phyloP scores from a whole-genome alignment of 495 filamentous ascomycete genomes.

The Clohesyomyces aquaticus region DNA sequence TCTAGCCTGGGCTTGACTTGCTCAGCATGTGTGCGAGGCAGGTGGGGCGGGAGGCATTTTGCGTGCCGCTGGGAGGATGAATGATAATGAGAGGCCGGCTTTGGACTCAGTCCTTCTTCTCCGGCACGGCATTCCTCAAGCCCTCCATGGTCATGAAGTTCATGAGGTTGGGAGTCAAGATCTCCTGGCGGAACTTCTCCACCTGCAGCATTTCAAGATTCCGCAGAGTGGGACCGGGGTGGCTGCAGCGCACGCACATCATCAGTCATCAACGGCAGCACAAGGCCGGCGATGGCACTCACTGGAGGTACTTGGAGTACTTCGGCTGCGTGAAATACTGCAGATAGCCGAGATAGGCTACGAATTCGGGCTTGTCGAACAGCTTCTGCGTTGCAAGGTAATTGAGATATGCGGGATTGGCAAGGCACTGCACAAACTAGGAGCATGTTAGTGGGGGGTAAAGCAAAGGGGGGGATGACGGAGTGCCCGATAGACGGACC shows the following conservation, averaged over 20 bases:
- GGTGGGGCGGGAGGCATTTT: too few relatives aligned
- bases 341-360: slow-evolving; percentile 81
- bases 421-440: slow-evolving; percentile 85
- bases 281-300: slow-evolving; percentile 9
- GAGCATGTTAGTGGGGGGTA: slow-evolving; percentile 45
- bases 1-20: too few relatives aligned
- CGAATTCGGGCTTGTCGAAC: slow-evolving; percentile 67
- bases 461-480: background rate
- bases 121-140: slow-evolving; percentile 45
- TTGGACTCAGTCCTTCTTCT: slow-evolving; percentile 27
- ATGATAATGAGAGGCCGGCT: background rate
- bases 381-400: slow-evolving; percentile 63
- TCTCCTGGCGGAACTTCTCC: slow-evolving; percentile 79
- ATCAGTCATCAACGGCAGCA: slow-evolving; percentile 25
- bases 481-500: slow-evolving; percentile 49
- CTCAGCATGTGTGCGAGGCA: too few relatives aligned
- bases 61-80: too few relatives aligned
- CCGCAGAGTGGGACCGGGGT: slow-evolving; percentile 81
- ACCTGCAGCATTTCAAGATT: slow-evolving; percentile 81
- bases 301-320: slow-evolving; percentile 75
- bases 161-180: slow-evolving; percentile 74
- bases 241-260: slow-evolving; percentile 48
- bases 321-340: slow-evolving; percentile 83
- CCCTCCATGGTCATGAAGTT: slow-evolving; percentile 63
- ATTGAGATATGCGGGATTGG: slow-evolving; percentile 81